Base-by-base conservation (phyloP, 129 eudicot species). In the Ambrosia trifida region DNA sequence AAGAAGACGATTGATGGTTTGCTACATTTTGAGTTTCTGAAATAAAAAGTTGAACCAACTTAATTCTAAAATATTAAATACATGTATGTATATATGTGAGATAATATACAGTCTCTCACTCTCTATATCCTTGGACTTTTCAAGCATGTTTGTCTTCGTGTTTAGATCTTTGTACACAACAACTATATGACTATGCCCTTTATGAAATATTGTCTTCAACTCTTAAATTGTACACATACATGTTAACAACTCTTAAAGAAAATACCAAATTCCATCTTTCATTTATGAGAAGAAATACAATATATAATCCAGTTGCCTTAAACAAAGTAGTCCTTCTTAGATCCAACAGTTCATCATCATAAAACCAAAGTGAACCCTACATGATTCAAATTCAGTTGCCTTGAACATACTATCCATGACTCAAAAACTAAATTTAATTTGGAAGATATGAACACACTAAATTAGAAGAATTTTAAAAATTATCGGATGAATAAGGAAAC, bases 141-240 rank as follows among this genome's bases (percentile, higher is more conserved):
- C 83, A 24, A 76, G 71, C 16, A 43, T 75, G 73, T 78, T 83
- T 47, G 56, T 77, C 35, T 80, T 79, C 70, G 83, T 83, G 36
- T 89, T 87, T 74, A 88, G 67, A 82, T 85, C 93, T 74, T 82
- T 89, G 69, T 89, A 89, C 77, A 94, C 98, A 64, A 87, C 97
- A 72, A 97, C 97, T 53, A 94, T 87, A 83, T 94, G 98, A 80
- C 98, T 90, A 74, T 94, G 98, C 76, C 98, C 98, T 83, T 94
- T 94, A 67, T 94, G 98, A 69, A 94, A 94, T 89, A 83, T 75
- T 83, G 71, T 87, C 98, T 18, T 80, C 76, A 72, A 94, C 97
- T 83, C 98, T 94, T 88, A 56, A 75, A 8, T 47, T 28, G 64
- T 58, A 73, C 11, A n/a, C 8, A 54, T 14, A 20, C 14, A 10